Base-by-base conservation (phyloP, 495 filamentous ascomycete genomes). In the Penicillium diatomitis region DNA sequence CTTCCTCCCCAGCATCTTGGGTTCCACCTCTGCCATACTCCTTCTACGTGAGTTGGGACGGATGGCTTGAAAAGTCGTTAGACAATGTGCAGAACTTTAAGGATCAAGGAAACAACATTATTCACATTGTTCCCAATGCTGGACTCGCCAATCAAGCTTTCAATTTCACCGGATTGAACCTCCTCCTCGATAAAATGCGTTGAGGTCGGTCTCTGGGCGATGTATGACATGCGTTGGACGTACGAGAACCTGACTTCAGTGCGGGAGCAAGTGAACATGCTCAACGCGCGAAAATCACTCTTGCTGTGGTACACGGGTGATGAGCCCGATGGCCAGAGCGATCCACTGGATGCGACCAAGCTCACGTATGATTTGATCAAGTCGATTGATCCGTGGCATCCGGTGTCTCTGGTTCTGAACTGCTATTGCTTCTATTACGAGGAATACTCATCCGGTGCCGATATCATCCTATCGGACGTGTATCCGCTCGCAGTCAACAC, bases 381-480 rank as follows among this genome's bases (percentile, higher is more conserved):
- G 40, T 48, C 52, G 0, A 56, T 84, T 1, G 85, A 88, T 61
- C 83, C 83, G 0, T 86, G 85, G 60, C 84, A 86, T 60, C 84
- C 83, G 0, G 75, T 84, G 4, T 77, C 76, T 0, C 66, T 86
- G 1, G 76, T 76, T 1, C 70, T 87, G 30, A 87, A 86, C 64
- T 88, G 85, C 73, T 72, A 77, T 36, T 80, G 86, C 57, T 87
- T 83, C 64, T 76, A 83, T 58, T 88, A 82, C 57, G 58, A 55
- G n/a, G 58, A 77, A 4, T 87, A 88, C 64, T 61, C 74, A 0
- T 51, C 68, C 4, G 78, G 78, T 8, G 79, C 80, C 0, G 82
- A 87, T 54, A 82, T 87, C 51, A 62, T 87, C 38, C 77, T 87
- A 64, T 70, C 73, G 9, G 83, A 87, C 54, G 72, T 77, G 0